Base-by-base conservation (phyloP, 495 filamentous ascomycete species). In the Amphirosellinia nigrospora region DNA sequence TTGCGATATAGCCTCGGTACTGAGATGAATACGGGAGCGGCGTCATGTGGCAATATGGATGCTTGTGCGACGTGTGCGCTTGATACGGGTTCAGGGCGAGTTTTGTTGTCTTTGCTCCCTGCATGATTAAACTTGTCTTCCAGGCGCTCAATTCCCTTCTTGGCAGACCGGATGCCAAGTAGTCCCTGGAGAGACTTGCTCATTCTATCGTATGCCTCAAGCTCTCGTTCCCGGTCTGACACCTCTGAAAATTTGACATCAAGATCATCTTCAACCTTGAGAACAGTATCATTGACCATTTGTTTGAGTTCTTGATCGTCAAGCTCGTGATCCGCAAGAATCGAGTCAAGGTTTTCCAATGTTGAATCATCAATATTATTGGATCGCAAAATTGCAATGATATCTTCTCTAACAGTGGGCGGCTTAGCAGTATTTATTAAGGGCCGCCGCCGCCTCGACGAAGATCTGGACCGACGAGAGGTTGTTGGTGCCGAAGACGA, bases 91-190 rank as follows among this genome's bases (percentile, higher is more conserved):
- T 58, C 39, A 1, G 41, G n/a, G n/a, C 34, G 34, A 28, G 10
- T 23, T 46, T 61, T 69, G 28, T 63, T 63, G 60, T 68, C 66
- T n/a, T 75, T 73, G 10, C 68, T 70, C n/a, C 85, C 79, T 2
- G 75, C 69, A 38, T 83, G 79, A 36, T 81, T 82, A 38, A 92
- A 80, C 64, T 88, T 84, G 39, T 86, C 80, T 79, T 92, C 90
- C n/a, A 93, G 80, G 19, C 86, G 82, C 71, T 88, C 84, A 41
- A 94, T 88, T 2, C 90, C 90, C 60, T 86, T 83, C 69, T 89
- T 90, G 26, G 92, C 87, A 28, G 89, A 87, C 2, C 85, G 85
- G 69, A 94, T 92, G 67, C 88, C 88, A 3, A 86, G 81, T 39
- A 85, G 82, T 26, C 91, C 84, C 59, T 84, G 80, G 13, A 92